A percentile compares a stretch with the other conserved stretches of the same genome.
These are phyloP conservation scores for Citrus sinensis DNA, from an alignment of 345 rosid species.

Conservation along the genomic window DVS_A1.0 CM039167.1:5684001-5684500, in stretches of 20 bases:
- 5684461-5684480: conserved; percentile 43
- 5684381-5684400: conserved; percentile 76
- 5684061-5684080: conserved; percentile 75
- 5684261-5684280: conserved; percentile 59
- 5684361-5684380: conserved; percentile 34
- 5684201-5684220: conserved; percentile 69
- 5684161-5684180: conserved; percentile 69
- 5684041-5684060: conserved; percentile 43
- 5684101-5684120: conserved; percentile 56
- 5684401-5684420: conserved; percentile 60
- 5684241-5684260: conserved; percentile 60
- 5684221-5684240: conserved; percentile 64
- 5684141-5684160: conserved; percentile 52
- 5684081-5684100: conserved; percentile 70
- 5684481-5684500: conserved; percentile 42
- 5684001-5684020: neutral
- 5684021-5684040: neutral
- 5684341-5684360: conserved; percentile 19
- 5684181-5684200: conserved; percentile 75
- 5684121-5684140: conserved; percentile 44
- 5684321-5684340: conserved; percentile 39
- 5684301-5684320: conserved; percentile 50
- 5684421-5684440: conserved; percentile 33
- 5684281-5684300: conserved; percentile 66
- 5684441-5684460: conserved; percentile 28